Evolutionary conservation across 2,329 filamentous ascomycete species (phyloP), one percentile per base, ranked within the genome.

Genomic region (Zarea fungicola): DNA sequence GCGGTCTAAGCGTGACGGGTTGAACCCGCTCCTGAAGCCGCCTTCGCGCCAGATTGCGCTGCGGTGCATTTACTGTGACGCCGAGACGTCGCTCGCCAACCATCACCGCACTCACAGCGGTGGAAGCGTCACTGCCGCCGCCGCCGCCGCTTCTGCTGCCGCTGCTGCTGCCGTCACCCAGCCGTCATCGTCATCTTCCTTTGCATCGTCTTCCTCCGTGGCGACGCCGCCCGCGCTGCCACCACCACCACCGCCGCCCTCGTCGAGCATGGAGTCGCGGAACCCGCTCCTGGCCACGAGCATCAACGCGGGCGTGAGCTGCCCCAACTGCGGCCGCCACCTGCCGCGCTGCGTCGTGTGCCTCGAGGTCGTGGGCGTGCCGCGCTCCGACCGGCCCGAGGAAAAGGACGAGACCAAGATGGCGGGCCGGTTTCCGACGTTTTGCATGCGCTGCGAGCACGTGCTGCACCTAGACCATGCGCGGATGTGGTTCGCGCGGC

Each of bases 1-100:
- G 54, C 78, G 78, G 56, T 85, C 84, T 56, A 80, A 83, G 50
- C 78, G 80, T 46, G 77, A 82, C 46, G 85, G 84, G 34, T 16
- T 39, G 23, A 54, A 64, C 6, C 79, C 79, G n/a, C 76, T 79
- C 7, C 76, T 87, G 55, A 81, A 80, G 50, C 77, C 83, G 1
- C 77, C 84, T 1, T 80, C 80, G 2, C 74, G 83, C 26, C 86
- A 89, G 65, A 80, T 92, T 46, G 81, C 84, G 5, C 77, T 93
- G 42, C 80, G 87, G 40, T 93, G 88, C 66, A 77, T 85, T 41
- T 87, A 88, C 68, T 93, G 88, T 68, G 83, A 86, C 58, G 74
- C 78, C 28, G 75, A 80, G 60, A 76, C 76, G 42, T 76, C 72
- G 28, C 67, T 77, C 21, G 69, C 71, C 34, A 73, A 72, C 50